A percentile compares a stretch with the other conserved stretches of the same genome.
Evolutionary conservation across 768 basidiomycete genomes (phyloP).

Genomic region (Panellus pusillus): DNA sequence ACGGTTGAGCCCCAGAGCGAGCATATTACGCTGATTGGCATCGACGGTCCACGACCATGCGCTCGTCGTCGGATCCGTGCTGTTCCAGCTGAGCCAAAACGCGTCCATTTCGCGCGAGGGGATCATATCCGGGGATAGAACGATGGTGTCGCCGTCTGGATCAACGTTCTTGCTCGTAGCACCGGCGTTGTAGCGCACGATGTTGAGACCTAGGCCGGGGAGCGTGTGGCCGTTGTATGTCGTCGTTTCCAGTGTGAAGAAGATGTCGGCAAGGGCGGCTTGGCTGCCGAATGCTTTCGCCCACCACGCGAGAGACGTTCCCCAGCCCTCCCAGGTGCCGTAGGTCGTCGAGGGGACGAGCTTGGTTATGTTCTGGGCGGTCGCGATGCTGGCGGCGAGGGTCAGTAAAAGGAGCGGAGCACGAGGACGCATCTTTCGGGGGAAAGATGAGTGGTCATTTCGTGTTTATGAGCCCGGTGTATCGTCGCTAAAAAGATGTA

Average conservation of each 20-base stretch:
- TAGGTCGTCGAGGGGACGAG: conserved; percentile 1
- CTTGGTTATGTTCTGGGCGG: conserved; percentile 5
- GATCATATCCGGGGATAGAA: conserved; percentile 13
- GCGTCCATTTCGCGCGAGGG: conserved; percentile 17
- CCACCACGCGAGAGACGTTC: conserved; percentile 22
- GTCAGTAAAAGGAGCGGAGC: no score
- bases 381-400: no score
- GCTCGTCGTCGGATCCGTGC: conserved; percentile 6
- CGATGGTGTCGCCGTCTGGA: conserved; percentile 19
- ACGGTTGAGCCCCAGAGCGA: conserved; percentile 11
- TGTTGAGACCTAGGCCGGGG: conserved; percentile 19
- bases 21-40: conserved; percentile 22
- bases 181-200: conserved; percentile 21
- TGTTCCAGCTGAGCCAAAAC: conserved; percentile 20
- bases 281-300: conserved; percentile 20
- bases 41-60: conserved; percentile 22
- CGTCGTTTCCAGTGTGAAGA: conserved; percentile 19
- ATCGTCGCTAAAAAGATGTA: no score
- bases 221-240: conserved; percentile 16
- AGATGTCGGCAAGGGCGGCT: conserved; percentile 16
- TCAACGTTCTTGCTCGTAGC: conserved; percentile 16
- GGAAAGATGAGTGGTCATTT: no score
- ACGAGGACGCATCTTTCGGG: no score
- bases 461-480: no score
- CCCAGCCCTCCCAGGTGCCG: conserved; percentile 24